phyloP scores from a whole-genome alignment of 176 grass and related monocot genomes.

The Ensete ventricosum region DNA sequence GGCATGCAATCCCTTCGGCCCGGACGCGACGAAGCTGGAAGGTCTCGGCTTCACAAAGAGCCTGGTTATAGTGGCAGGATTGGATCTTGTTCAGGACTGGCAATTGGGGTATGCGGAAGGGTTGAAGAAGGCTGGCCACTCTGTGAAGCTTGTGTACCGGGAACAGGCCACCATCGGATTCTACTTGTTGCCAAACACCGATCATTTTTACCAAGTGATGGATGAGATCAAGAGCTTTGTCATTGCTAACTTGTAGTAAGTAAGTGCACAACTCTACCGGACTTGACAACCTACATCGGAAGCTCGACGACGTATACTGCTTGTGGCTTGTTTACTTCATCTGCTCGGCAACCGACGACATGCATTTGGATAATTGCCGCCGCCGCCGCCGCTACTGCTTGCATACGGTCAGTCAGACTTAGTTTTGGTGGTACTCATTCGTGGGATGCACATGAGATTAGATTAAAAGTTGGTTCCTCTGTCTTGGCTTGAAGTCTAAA shows the following conservation, averaged over 20 bases:
- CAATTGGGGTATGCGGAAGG: conserved; percentile 76
- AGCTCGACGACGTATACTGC: not conserved
- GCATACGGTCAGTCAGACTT: too few relatives aligned
- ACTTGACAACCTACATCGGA: not conserved
- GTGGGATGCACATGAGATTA: too few relatives aligned
- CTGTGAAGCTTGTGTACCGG: conserved; percentile 70
- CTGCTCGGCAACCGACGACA: too few relatives aligned
- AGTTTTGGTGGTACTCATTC: too few relatives aligned
- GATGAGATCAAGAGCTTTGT: conserved; percentile 90
- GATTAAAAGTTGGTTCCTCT: too few relatives aligned
- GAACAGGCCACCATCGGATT: conserved; percentile 86
- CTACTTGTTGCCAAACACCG: conserved; percentile 84
- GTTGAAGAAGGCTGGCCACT: conserved; percentile 57
- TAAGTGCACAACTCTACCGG: conserved; percentile 13
- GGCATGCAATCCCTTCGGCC: conserved; percentile 88
- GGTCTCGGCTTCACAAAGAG: conserved; percentile 71
- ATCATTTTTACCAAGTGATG: conserved; percentile 95
- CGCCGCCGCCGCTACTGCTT: too few relatives aligned
- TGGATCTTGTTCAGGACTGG: conserved; percentile 84
- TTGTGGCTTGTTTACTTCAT: too few relatives aligned
- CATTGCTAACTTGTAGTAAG: conserved; percentile 66
- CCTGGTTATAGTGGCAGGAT: conserved; percentile 81
- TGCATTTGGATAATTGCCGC: too few relatives aligned
- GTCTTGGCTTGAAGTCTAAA: too few relatives aligned
- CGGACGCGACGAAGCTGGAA: conserved; percentile 42